Base-by-base conservation (phyloP, 2,329 filamentous ascomycete species). In the Aspergillus transmontanensis region DNA sequence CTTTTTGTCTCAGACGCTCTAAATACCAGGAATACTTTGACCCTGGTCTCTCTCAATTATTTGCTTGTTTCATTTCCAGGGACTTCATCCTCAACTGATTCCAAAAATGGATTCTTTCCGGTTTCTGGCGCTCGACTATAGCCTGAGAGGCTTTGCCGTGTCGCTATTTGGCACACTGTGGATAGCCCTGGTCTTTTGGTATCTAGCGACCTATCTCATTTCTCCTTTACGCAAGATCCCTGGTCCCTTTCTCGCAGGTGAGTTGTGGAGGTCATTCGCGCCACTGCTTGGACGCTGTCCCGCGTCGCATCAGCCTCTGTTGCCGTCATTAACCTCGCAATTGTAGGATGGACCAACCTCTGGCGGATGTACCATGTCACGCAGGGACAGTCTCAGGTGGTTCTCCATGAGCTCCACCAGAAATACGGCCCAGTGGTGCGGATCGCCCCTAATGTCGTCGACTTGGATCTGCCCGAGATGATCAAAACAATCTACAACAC, bases 381-480 rank as follows among this genome's bases (percentile, higher is more conserved):
- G 16, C 63, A 65, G 0, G 71, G 71, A 2, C 60, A 68, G 2
- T 76, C 74, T 48, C 72, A 75, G 3, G 41, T 72, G 6, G 64
- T 70, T 1, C 72, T 75, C 54, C 71, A 72, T 46, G 66, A 75
- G 48, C 70, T 79, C 4, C 80, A 81, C 61, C 69, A 73, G 7
- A 72, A 75, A 62, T 76, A 81, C 63, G 80, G 80, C 0, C 78
- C 79, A 0, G 73, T 80, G 11, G 78, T 82, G 3, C 78, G 78
- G 9, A 75, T 81, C n/a, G 78, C 73, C 0, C 80, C 80, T 4
- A 79, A 78, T 45, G 63, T 77, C 2, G 64, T 81, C 2, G 75
- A 77, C 45, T 65, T 82, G 5, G 76, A 80, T 58, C 68, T 74
- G 0, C 79, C 79, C 0, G 74, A 76, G 30, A 60, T 81, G 58